A percentile compares a stretch with the other conserved stretches of the same genome.
phyloP scores from a whole-genome alignment of 257 asterid genomes.

The Hygrophila difformis region DNA sequence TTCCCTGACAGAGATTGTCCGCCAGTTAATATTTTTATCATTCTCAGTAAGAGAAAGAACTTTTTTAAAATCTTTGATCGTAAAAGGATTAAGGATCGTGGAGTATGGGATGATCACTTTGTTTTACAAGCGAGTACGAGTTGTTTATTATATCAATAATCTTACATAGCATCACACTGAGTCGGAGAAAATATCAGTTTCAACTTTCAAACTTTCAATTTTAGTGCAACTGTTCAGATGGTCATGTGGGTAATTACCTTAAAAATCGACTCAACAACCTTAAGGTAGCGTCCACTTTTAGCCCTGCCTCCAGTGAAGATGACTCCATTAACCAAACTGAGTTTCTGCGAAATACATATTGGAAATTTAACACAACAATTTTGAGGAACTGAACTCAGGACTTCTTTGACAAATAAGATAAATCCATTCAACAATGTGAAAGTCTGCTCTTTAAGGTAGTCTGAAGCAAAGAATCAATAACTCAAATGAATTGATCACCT shows the following conservation, averaged over 20 bases:
- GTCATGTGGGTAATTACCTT: slow-evolving; percentile 47
- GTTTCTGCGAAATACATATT: slow-evolving; percentile 65
- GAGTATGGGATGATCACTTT: too few species aligned
- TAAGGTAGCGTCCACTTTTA: slow-evolving; percentile 58
- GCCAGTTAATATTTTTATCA: too few species aligned
- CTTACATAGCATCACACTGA: slow-evolving; percentile 5
- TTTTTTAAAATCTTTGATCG: too few species aligned
- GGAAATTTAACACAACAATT: too few species aligned
- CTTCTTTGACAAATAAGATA: slow-evolving; percentile 2
- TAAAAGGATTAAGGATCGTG: too few species aligned
- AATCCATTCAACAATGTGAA: background rate
- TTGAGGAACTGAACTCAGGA: too few species aligned
- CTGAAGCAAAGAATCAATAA: slow-evolving; percentile 4
- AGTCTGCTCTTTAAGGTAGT: slow-evolving; percentile 1
- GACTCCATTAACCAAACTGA: slow-evolving; percentile 77
- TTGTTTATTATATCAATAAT: background rate
- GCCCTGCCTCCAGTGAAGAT: slow-evolving; percentile 92
- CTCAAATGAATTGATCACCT: slow-evolving; percentile 24
- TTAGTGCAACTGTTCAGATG: slow-evolving; percentile 10
- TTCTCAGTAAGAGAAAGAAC: too few species aligned
- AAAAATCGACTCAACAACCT: slow-evolving; percentile 55
- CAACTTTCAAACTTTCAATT: background rate
- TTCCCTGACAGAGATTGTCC: too few species aligned
- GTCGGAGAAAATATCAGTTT: background rate
- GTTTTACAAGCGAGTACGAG: too few species aligned